Percentiles rank a stretch among this genome's conserved stretches.
phyloP scores from a whole-genome alignment of 208 protist genomes.

The Trypanosoma boissoni region DNA sequence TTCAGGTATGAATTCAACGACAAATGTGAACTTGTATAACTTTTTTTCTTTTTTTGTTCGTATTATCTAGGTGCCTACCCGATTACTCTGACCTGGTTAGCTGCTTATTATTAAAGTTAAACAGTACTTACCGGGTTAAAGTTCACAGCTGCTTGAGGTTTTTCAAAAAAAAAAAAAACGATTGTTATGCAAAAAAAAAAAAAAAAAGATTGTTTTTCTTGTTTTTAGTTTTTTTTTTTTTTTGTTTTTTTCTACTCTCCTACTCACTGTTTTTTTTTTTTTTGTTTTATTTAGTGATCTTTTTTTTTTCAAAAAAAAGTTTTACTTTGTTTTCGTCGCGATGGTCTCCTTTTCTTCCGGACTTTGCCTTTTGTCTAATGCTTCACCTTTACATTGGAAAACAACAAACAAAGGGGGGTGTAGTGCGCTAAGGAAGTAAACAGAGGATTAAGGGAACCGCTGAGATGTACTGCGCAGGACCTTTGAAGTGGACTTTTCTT shows the following conservation, averaged over 20 bases:
- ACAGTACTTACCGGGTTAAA: too few relatives aligned
- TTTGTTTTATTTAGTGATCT: not conserved
- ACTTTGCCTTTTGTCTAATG: too few relatives aligned
- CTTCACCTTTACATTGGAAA: too few relatives aligned
- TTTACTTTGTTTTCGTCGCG: not conserved
- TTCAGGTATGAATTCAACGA: too few relatives aligned
- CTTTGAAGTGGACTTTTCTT: conserved; percentile 7
- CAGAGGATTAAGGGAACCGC: not conserved
- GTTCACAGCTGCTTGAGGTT: too few relatives aligned
- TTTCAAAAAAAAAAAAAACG: not conserved
- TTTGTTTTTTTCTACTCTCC: not conserved
- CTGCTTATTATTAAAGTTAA: too few relatives aligned
- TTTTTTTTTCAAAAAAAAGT: not conserved
- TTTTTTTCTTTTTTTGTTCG: too few relatives aligned
- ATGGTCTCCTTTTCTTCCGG: too few relatives aligned
- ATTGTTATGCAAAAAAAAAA: not conserved
- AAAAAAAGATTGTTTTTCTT: not conserved
- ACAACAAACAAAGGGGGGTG: not conserved
- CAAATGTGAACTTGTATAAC: too few relatives aligned
- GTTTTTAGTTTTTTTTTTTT: not conserved
- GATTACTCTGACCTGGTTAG: too few relatives aligned
- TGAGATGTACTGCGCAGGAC: not conserved
- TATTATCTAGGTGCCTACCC: too few relatives aligned
- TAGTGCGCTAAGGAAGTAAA: not conserved
- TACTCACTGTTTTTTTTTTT: not conserved